Evolutionary conservation across 1,284 basidiomycete genomes (phyloP), one percentile per base, ranked within the genome.

Genomic region (Cryptococcus sp.): DNA sequence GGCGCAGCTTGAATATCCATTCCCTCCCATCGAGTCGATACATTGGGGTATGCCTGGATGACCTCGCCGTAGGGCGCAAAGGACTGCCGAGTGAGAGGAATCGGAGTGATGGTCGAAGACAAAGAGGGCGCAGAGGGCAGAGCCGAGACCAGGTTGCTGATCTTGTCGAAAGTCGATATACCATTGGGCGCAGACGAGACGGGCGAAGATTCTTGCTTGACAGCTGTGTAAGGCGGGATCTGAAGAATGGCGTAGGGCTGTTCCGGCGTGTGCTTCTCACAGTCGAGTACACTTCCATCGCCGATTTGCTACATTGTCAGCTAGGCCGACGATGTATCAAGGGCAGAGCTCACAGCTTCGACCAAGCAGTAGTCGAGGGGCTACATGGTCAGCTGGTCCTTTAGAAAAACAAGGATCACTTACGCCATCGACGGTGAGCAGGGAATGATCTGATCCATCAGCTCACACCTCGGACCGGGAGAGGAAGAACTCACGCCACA

Each of bases 401-500:
- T 51, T 28, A 19, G 21, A 24, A 36, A 18, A 4, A 4, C 11
- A 4, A 3, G 23, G 10, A 12, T 28, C 10, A 56, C 78, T 58
- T 58, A 85, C 84, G 73, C 80, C 81, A 59, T 82, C 80, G 48
- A 91, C 72, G 7, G 85, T 84, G 34, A 86, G 82, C 82, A 90
- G 84, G 2, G 87, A 86, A 76, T 89, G 85, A 73, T 91, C 87
- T 89, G 50, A 31, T 14, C 22, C 11, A n/a, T 26, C 25, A 26
- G 18, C 14, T 3, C 25, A 32, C 12, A 16, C 9, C 14, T 10
- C 16, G 28, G 23, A 31, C 21, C 16, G n/a, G n/a, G n/a, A n/a
- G n/a, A n/a, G n/a, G n/a, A n/a, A n/a, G n/a, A n/a, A 82, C 86
- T 78, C 60, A 88, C 90, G 91, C 92, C 92, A 97, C 43, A 89